Conservation (phyloP, 2,329 filamentous ascomycete species). For the Podosphaera xanthii region DNA sequence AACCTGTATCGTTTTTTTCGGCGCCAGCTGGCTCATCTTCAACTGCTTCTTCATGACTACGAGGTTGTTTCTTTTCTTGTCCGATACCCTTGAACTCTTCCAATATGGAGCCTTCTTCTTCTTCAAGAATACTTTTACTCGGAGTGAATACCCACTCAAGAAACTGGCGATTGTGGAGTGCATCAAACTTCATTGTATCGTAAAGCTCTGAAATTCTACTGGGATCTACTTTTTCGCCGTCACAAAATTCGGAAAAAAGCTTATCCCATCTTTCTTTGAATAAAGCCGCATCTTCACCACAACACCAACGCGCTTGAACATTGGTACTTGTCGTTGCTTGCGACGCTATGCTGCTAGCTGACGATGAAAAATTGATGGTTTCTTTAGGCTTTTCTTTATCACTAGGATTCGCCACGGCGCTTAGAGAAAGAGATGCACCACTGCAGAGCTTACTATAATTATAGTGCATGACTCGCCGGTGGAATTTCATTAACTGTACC, state of each 20-base stretch:
- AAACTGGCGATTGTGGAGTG: slow-evolving; percentile 86
- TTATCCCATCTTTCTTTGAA: slow-evolving; percentile 98
- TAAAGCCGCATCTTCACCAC: slow-evolving; percentile 78
- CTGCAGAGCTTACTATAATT: slow-evolving; percentile 68
- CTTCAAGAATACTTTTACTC: slow-evolving; percentile 51
- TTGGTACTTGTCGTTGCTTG: slow-evolving; percentile 38
- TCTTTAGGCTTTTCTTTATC: slow-evolving; percentile 13
- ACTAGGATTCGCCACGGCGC: slow-evolving; percentile 29
- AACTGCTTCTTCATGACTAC: slow-evolving; percentile 7
- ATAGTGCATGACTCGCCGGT: slow-evolving; percentile 80
- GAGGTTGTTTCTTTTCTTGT: slow-evolving; percentile 11
- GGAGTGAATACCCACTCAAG: slow-evolving; percentile 95
- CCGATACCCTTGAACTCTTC: slow-evolving; percentile 14
- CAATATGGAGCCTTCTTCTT: slow-evolving; percentile 26
- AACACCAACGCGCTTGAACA: slow-evolving; percentile 88
- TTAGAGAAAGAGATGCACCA: slow-evolving; percentile 39
- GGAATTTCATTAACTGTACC: slow-evolving; percentile 93
- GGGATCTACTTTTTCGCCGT: slow-evolving; percentile 92
- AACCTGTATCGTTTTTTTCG: slow-evolving; percentile 12
- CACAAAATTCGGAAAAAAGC: slow-evolving; percentile 86
- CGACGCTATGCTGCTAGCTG: slow-evolving; percentile 26
- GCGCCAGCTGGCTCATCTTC: slow-evolving; percentile 8
- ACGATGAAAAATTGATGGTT: slow-evolving; percentile 15
- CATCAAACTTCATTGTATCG: slow-evolving; percentile 99
- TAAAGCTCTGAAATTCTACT: slow-evolving; percentile 98